These are phyloP conservation scores for Suillus tomentosus DNA, from an alignment of 768 basidiomycete species.

Conservation along the genomic window DNA sequence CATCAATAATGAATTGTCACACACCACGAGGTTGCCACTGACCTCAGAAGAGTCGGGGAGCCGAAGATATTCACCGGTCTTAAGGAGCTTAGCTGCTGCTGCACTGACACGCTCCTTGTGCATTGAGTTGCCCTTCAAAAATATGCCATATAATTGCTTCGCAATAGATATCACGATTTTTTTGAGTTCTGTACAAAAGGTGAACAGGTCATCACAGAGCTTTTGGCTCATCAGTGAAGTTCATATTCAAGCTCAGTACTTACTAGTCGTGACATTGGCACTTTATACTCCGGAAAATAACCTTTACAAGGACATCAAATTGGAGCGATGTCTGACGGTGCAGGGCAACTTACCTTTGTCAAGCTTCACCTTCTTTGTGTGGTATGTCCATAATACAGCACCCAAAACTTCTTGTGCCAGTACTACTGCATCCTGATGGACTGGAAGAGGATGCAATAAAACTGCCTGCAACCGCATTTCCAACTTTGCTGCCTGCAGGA, in stretches of 20 bases:
- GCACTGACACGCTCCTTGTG: neutral
- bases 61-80: neutral
- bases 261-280: neutral
- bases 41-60: neutral
- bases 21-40: neutral
- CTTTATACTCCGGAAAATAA: neutral
- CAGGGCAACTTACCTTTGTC: neutral
- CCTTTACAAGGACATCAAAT: neutral
- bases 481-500: neutral
- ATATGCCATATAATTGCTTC: neutral
- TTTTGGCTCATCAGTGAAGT: neutral
- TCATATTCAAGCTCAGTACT: neutral
- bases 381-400: neutral
- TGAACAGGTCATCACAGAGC: neutral
- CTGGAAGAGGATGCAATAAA: neutral
- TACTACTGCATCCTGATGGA: neutral
- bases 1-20: neutral
- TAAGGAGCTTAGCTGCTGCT: neutral
- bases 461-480: neutral
- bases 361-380: neutral
- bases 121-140: neutral
- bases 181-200: neutral
- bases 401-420: neutral
- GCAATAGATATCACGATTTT: neutral
- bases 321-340: neutral